Evolutionary conservation across 176 grass and related monocot species (phyloP).

Genomic region (Oropetium thomaeum): DNA sequence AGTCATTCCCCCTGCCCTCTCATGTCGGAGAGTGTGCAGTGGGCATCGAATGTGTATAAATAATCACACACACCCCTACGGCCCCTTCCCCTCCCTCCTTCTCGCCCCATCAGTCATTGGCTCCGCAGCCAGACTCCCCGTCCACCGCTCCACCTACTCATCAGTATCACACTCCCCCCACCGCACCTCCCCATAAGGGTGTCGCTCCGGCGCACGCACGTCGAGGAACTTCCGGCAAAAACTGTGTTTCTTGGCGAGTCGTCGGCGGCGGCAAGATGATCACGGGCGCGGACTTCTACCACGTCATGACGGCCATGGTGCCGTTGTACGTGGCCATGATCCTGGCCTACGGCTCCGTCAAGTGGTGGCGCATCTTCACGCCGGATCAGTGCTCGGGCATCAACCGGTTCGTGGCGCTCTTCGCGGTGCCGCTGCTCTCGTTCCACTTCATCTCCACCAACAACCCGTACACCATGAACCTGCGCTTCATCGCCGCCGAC

Average conservation of each 20-base stretch:
- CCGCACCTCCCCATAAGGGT: neutral
- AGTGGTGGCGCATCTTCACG: constrained; percentile 98
- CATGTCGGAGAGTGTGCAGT: constrained; percentile 20
- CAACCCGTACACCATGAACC: constrained; percentile 94
- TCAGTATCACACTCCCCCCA: neutral
- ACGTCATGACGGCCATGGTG: constrained; percentile 99
- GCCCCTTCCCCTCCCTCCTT: constrained; percentile 2
- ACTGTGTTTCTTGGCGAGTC: neutral
- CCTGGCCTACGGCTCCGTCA: constrained; percentile 89
- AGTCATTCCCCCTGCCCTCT: neutral
- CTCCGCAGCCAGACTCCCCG: constrained; percentile 28
- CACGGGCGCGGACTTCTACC: constrained; percentile 73
- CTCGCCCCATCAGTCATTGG: constrained; percentile 24
- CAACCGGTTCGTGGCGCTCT: constrained; percentile 98
- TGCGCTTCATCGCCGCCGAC: constrained; percentile 96
- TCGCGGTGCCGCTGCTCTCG: constrained; percentile 93
- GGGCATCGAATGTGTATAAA: constrained; percentile 68
- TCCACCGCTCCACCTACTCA: neutral
- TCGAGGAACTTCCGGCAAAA: neutral
- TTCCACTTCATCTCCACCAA: constrained; percentile 99
- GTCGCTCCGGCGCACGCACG: neutral
- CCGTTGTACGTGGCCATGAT: constrained; percentile 99
- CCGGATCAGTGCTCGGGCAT: constrained; percentile 99
- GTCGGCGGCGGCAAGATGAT: constrained; percentile 60
- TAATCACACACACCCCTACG: constrained; percentile 63